A percentile compares a stretch with the other conserved stretches of the same genome.
phyloP scores from a whole-genome alignment of 768 basidiomycete species.

The Cyathus striatus region DNA sequence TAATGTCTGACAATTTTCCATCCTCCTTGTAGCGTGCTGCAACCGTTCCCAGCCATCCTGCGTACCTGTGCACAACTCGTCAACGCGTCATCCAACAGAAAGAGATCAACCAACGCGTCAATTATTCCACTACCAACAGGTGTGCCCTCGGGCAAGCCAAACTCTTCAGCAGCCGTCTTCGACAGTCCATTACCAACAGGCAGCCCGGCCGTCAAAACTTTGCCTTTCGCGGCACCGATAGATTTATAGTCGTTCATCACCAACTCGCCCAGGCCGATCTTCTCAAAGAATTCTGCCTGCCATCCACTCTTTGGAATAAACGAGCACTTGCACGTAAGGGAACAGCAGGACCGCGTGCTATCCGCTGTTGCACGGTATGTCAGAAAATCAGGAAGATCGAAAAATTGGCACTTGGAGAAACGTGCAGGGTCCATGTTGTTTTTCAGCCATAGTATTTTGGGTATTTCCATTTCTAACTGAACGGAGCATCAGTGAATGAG shows the following conservation, averaged over 20 bases:
- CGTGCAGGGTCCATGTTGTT: conserved; percentile 68
- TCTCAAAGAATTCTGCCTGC: conserved; percentile 81
- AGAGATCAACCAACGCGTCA: conserved; percentile 64
- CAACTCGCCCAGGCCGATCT: conserved; percentile 76
- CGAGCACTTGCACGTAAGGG: conserved; percentile 93
- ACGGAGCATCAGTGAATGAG: conserved; percentile 3
- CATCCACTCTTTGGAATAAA: conserved; percentile 85
- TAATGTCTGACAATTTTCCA: conserved; percentile 40
- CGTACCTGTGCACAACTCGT: conserved; percentile 41
- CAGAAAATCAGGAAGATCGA: conserved; percentile 92
- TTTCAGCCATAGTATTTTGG: conserved; percentile 96
- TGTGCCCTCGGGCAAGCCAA: conserved; percentile 82
- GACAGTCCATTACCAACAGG: conserved; percentile 85
- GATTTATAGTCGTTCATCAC: conserved; percentile 66
- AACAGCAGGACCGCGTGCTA: conserved; percentile 80
- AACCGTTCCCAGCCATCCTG: conserved; percentile 96
- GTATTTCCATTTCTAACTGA: conserved; percentile 97
- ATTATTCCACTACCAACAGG: conserved; percentile 94
- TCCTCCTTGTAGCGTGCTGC: conserved; percentile 67
- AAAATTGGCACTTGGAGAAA: conserved; percentile 78
- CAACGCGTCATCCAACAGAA: background rate
- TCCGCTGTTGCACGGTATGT: conserved; percentile 87
- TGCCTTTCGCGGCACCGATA: conserved; percentile 62
- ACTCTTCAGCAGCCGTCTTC: conserved; percentile 71
- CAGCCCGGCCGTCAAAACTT: conserved; percentile 75